Evolutionary conservation across 805 yeast genomes (phyloP).

Genomic region (Ogataea salicorniae): DNA sequence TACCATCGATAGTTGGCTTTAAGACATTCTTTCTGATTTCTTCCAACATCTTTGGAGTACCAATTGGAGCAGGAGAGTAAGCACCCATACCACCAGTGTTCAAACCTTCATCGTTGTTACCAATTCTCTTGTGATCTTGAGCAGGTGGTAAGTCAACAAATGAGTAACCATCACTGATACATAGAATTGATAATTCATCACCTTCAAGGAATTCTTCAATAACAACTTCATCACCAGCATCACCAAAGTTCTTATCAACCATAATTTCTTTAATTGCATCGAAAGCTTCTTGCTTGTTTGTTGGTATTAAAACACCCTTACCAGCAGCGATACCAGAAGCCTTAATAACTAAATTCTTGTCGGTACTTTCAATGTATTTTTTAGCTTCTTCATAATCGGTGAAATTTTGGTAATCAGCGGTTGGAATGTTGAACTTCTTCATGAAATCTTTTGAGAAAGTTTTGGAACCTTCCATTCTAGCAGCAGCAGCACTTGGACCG

Average conservation of each 20-base stretch:
- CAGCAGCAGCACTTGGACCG: slow-evolving; percentile 92
- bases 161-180: slow-evolving; percentile 91
- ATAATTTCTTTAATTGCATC: slow-evolving; percentile 81
- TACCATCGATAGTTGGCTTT: slow-evolving; percentile 90
- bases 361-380: slow-evolving; percentile 56
- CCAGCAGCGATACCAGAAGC: slow-evolving; percentile 99
- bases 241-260: slow-evolving; percentile 84
- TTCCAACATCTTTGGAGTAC: slow-evolving; percentile 66
- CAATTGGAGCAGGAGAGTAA: slow-evolving; percentile 96
- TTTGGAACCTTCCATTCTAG: slow-evolving; percentile 94
- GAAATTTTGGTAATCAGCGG: slow-evolving; percentile 87
- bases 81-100: slow-evolving; percentile 99
- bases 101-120: slow-evolving; percentile 88
- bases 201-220: slow-evolving; percentile 96
- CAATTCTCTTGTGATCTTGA: slow-evolving; percentile 95
- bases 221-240: slow-evolving; percentile 92
- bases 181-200: slow-evolving; percentile 89
- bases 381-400: slow-evolving; percentile 70
- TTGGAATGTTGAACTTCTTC: slow-evolving; percentile 89
- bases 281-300: slow-evolving; percentile 75
- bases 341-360: slow-evolving; percentile 82
- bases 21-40: slow-evolving; percentile 71
- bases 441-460: slow-evolving; percentile 90
- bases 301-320: slow-evolving; percentile 94
- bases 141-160: slow-evolving; percentile 91